A percentile compares a stretch with the other conserved stretches of the same genome.
These are phyloP conservation scores for Cinchona pubescens DNA, from an alignment of 257 asterid species.

Conservation along the genomic window DNA sequence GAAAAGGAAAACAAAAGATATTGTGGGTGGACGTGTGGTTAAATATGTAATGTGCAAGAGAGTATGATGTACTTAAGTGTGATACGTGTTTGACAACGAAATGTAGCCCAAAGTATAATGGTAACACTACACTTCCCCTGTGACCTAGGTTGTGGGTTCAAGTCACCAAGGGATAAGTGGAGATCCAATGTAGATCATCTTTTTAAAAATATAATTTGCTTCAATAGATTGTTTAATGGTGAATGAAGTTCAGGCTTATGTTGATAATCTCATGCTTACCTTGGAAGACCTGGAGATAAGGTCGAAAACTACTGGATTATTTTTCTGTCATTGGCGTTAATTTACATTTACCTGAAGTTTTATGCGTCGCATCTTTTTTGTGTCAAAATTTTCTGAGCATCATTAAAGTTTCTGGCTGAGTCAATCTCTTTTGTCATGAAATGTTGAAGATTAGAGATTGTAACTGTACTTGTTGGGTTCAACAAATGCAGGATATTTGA, in stretches of 20 bases:
- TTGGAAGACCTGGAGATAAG: not conserved
- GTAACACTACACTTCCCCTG: no score
- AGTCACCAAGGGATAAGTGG: no score
- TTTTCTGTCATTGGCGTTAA: not conserved
- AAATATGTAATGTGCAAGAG: no score
- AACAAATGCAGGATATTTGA: conserved; percentile 65
- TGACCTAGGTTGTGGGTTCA: no score
- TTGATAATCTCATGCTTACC: not conserved
- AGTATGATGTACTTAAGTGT: no score
- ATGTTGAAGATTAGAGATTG: not conserved
- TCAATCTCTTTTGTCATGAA: not conserved
- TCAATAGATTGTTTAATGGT: not conserved
- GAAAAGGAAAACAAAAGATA: no score
- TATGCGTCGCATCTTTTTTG: no score
- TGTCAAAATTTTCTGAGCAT: not conserved
- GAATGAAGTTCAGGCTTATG: not conserved
- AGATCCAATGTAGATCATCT: no score
- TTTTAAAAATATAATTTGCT: not conserved
- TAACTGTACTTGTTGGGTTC: conserved; percentile 1
- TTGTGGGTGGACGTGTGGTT: no score
- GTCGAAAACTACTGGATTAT: not conserved
- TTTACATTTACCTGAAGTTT: not conserved
- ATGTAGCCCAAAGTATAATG: no score
- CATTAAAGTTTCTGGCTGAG: not conserved
- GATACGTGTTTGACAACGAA: no score